These are phyloP conservation scores for Celoporthe dispersa DNA, from an alignment of 2,329 filamentous ascomycete species.

Conservation along the genomic window DNA sequence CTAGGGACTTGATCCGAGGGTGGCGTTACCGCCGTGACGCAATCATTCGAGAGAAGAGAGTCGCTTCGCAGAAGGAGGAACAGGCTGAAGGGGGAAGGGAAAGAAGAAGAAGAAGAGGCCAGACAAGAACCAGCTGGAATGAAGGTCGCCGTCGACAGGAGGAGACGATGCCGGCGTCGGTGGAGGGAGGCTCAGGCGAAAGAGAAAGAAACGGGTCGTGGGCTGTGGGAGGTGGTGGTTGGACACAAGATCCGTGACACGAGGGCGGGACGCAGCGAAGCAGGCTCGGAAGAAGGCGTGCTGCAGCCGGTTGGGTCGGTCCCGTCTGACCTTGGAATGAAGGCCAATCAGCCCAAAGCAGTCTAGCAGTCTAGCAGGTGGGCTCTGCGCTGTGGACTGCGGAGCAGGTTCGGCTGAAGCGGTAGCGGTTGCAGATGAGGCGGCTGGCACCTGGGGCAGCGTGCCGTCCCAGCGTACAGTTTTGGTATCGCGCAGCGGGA, in stretches of 20 bases:
- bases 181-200: slow-evolving; percentile 2
- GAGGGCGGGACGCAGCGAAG: slow-evolving; percentile 13
- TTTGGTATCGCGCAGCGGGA: slow-evolving; percentile 15
- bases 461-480: background rate
- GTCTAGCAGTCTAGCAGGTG: slow-evolving; percentile 1
- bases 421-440: slow-evolving; percentile 1
- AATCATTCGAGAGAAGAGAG: slow-evolving; percentile 29
- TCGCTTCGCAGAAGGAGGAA: slow-evolving; percentile 21
- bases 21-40: slow-evolving; percentile 33
- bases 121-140: background rate
- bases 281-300: slow-evolving; percentile 8
- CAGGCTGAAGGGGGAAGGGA: background rate
- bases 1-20: slow-evolving; percentile 24
- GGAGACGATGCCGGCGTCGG: slow-evolving; percentile 11
- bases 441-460: background rate
- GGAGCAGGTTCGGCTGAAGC: slow-evolving; percentile 11
- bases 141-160: slow-evolving; percentile 12
- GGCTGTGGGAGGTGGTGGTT: slow-evolving; percentile 22
- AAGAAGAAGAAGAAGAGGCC: slow-evolving; percentile 8
- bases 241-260: slow-evolving; percentile 13
- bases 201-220: slow-evolving; percentile 19
- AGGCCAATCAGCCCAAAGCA: slow-evolving; percentile 5
- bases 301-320: slow-evolving; percentile 9
- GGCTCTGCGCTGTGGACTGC: slow-evolving; percentile 7
- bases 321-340: background rate